phyloP scores from a whole-genome alignment of 2,329 filamentous ascomycete species.

The Domatiomyces globalis region DNA sequence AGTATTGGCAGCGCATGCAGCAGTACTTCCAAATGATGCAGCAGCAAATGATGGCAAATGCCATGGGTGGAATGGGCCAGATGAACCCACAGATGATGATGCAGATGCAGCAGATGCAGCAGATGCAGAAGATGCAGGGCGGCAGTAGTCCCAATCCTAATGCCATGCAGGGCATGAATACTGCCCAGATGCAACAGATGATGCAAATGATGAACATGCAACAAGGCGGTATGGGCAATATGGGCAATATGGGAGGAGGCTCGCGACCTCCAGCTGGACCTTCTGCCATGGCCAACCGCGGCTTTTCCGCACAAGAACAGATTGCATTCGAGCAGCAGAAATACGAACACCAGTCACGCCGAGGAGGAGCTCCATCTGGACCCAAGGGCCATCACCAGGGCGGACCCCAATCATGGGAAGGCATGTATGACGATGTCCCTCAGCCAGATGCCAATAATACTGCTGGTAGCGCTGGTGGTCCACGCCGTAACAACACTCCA shows the following conservation, averaged over 20 bases:
- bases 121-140: slow-evolving; percentile 41
- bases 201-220: slow-evolving; percentile 30
- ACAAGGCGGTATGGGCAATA: slow-evolving; percentile 28
- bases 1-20: slow-evolving; percentile 98
- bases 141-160: slow-evolving; percentile 19
- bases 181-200: slow-evolving; percentile 42
- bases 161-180: slow-evolving; percentile 19
- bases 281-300: slow-evolving; percentile 30
- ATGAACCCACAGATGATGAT: slow-evolving; percentile 34
- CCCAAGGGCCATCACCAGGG: slow-evolving; percentile 25
- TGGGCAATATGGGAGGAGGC: slow-evolving; percentile 19
- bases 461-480: slow-evolving; percentile 32
- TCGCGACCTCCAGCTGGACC: slow-evolving; percentile 16
- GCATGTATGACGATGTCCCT: slow-evolving; percentile 94
- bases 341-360: slow-evolving; percentile 54
- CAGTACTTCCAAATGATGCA: slow-evolving; percentile 94
- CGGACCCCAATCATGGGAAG: slow-evolving; percentile 81
- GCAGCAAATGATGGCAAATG: slow-evolving; percentile 58
- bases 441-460: slow-evolving; percentile 49
- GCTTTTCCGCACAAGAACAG: slow-evolving; percentile 57
- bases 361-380: slow-evolving; percentile 18
- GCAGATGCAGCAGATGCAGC: slow-evolving; percentile 50
- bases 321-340: slow-evolving; percentile 65
- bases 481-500: slow-evolving; percentile 26
- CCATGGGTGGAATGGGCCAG: slow-evolving; percentile 42